Percentiles rank a stretch among this genome's conserved stretches.
These are phyloP conservation scores for Mrakia blollopis DNA, from an alignment of 768 basidiomycete genomes.

Conservation along the genomic window DNA sequence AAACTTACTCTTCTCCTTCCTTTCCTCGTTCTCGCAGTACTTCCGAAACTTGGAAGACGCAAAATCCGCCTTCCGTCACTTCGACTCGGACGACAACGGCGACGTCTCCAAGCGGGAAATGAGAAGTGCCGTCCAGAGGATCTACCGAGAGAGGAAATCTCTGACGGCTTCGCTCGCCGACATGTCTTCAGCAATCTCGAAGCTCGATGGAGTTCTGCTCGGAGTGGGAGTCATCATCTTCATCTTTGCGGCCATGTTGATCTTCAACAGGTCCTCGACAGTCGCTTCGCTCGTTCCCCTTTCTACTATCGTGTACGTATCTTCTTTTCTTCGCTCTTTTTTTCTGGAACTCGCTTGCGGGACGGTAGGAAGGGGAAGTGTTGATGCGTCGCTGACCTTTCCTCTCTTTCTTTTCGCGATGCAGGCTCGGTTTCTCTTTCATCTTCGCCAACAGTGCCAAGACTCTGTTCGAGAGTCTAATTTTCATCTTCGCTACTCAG, in stretches of 20 bases:
- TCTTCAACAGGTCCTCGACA: slow-evolving; percentile 65
- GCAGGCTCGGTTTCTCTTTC: slow-evolving; percentile 68
- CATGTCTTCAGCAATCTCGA: slow-evolving; percentile 63
- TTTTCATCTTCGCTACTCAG: slow-evolving; percentile 67
- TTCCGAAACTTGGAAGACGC: slow-evolving; percentile 68
- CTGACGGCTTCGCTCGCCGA: slow-evolving; percentile 66
- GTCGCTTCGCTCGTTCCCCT: slow-evolving; percentile 69
- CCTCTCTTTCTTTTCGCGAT: neutral
- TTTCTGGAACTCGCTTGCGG: too few species aligned
- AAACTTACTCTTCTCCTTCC: neutral
- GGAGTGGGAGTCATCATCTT: slow-evolving; percentile 56
- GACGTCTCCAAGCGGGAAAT: slow-evolving; percentile 73
- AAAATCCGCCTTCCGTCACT: slow-evolving; percentile 57
- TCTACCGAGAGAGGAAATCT: slow-evolving; percentile 71
- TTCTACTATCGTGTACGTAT: slow-evolving; percentile 58
- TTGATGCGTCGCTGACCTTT: neutral
- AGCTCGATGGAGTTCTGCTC: slow-evolving; percentile 70
- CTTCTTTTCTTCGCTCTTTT: too few species aligned
- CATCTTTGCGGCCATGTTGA: slow-evolving; percentile 57
- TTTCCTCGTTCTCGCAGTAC: slow-evolving; percentile 44
- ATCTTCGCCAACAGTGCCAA: slow-evolving; percentile 78
- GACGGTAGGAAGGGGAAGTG: neutral
- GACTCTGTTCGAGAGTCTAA: slow-evolving; percentile 70
- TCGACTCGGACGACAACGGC: slow-evolving; percentile 78
- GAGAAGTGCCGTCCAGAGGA: slow-evolving; percentile 70